These are phyloP conservation scores for Kwoniella sp. DNA, from an alignment of 768 basidiomycete species.

Conservation along the genomic window DNA sequence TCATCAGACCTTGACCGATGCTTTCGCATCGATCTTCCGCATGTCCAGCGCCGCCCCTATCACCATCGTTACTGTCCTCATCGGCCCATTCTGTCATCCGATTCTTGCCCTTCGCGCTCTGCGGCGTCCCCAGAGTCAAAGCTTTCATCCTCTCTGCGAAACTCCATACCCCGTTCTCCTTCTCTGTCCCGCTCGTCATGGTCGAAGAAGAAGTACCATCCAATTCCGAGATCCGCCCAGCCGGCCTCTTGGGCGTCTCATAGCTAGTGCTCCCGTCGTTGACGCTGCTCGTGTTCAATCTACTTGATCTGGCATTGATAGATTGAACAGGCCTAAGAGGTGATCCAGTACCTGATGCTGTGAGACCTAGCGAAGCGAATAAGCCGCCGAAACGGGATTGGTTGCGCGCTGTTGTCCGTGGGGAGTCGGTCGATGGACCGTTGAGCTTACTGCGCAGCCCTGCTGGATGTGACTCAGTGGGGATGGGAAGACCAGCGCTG, in stretches of 20 bases:
- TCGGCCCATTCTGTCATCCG: constrained; percentile 2
- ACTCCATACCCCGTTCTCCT: constrained; percentile 15
- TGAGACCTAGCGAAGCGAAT: constrained; percentile 11
- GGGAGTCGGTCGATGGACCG: constrained; percentile 36
- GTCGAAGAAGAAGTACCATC: too few relatives aligned
- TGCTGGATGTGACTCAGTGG: not conserved
- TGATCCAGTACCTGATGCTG: constrained; percentile 7
- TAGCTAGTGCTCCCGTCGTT: not conserved
- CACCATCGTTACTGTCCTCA: constrained; percentile 6
- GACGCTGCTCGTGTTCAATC: not conserved
- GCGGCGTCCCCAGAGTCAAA: constrained; percentile 7
- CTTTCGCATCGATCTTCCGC: not conserved
- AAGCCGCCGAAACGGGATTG: constrained; percentile 29
- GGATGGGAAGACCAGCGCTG: not conserved
- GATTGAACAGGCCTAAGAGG: not conserved
- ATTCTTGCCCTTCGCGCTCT: not conserved
- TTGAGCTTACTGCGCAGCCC: constrained; percentile 23
- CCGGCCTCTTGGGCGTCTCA: not conserved
- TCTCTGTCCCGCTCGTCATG: not conserved
- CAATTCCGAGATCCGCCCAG: not conserved
- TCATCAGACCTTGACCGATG: constrained; percentile 6
- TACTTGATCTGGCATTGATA: not conserved
- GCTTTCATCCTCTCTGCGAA: constrained; percentile 22
- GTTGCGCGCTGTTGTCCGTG: constrained; percentile 32
- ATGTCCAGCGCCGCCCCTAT: not conserved